These are phyloP conservation scores for Prinsepia uniflora DNA, from an alignment of 306 rosid species.

Conservation along the genomic window DNA sequence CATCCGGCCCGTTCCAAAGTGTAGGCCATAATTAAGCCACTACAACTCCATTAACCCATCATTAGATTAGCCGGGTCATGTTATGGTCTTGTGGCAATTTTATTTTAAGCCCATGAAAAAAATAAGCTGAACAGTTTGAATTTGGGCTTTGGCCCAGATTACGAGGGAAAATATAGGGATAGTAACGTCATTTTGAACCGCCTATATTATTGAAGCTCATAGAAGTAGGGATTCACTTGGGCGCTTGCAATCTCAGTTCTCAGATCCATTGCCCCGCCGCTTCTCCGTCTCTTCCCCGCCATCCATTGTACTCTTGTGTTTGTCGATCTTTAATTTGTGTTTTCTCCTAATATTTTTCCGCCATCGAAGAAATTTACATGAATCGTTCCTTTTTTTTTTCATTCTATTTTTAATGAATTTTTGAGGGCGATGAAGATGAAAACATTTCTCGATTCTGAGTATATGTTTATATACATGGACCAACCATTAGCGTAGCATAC, in stretches of 20 bases:
- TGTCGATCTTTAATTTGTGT: no score
- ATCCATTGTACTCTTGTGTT: background rate
- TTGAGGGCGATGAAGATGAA: slow-evolving; percentile 49
- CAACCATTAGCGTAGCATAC: slow-evolving; percentile 21
- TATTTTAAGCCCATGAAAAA: background rate
- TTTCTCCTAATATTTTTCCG: background rate
- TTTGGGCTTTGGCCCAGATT: background rate
- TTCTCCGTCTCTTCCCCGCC: background rate
- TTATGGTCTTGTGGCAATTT: background rate
- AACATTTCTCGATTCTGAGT: slow-evolving; percentile 66
- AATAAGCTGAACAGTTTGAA: background rate
- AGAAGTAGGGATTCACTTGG: slow-evolving; percentile 14
- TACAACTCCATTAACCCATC: no score
- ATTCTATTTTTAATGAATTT: background rate
- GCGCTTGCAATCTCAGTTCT: background rate
- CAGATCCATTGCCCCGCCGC: background rate
- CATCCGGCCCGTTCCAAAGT: no score
- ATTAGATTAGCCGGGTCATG: no score
- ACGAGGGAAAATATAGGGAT: background rate
- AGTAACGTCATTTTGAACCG: slow-evolving; percentile 8
- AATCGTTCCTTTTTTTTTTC: no score
- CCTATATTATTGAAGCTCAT: background rate
- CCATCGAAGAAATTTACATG: background rate
- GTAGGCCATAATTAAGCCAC: no score
- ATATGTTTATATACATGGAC: slow-evolving; percentile 27